Conservation (phyloP, 768 basidiomycete species). For the Xerocomellus amylosporus region DNA sequence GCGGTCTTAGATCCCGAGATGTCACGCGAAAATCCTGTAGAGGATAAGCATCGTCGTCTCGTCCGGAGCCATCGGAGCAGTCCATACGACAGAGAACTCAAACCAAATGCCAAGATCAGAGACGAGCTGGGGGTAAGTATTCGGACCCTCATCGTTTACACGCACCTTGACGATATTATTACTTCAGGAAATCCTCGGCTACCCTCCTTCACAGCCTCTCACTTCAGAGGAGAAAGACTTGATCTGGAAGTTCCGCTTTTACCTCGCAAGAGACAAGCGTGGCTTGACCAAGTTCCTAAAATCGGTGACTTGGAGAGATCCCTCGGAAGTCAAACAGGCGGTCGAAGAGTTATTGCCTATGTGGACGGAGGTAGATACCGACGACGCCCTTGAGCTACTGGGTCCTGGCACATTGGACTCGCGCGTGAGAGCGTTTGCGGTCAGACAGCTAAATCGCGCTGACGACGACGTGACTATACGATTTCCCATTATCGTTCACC, state of each 20-base stretch:
- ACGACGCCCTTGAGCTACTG: constrained; percentile 92
- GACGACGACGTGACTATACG: constrained; percentile 80
- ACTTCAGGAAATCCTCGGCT: constrained; percentile 78
- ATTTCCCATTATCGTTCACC: neutral
- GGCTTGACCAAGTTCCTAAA: constrained; percentile 97
- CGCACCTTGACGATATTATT: neutral
- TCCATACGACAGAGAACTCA: constrained; percentile 91
- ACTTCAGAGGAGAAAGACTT: constrained; percentile 93
- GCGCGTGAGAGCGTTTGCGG: constrained; percentile 90
- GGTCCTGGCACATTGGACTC: constrained; percentile 91
- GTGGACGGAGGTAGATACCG: constrained; percentile 97
- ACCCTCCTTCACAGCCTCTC: constrained; percentile 84
- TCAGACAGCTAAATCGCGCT: constrained; percentile 83
- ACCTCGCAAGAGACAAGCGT: constrained; percentile 85
- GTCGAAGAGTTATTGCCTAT: constrained; percentile 93
- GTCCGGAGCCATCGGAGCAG: constrained; percentile 95
- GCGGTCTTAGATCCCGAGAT: constrained; percentile 88
- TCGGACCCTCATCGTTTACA: neutral
- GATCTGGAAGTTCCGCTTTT: constrained; percentile 99
- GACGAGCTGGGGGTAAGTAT: constrained; percentile 82
- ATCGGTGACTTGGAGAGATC: constrained; percentile 96
- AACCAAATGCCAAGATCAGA: constrained; percentile 93
- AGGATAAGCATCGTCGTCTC: constrained; percentile 92
- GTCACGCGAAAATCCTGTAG: constrained; percentile 90
- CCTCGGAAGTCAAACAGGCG: constrained; percentile 94